Evolutionary conservation across 805 yeast species (phyloP).

Genomic region (Metschnikowia noctiluminum): DNA sequence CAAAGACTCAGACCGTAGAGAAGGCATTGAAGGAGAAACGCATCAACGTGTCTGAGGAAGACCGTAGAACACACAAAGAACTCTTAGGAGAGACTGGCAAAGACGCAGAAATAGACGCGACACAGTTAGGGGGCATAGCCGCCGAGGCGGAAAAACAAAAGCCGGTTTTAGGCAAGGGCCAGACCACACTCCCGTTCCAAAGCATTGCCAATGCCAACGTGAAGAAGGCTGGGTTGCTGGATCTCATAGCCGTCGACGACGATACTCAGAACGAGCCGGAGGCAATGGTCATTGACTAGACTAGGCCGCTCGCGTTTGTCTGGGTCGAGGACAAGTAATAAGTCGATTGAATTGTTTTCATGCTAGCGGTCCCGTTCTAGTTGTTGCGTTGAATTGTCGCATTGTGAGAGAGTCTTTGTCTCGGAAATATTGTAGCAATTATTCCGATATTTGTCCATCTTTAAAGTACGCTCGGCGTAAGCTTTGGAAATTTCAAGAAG

Average conservation of each 20-base stretch:
- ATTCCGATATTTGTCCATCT: no score
- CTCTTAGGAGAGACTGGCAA: conserved; percentile 6
- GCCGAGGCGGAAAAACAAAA: background rate
- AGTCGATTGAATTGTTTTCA: no score
- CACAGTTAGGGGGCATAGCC: conserved; percentile 1
- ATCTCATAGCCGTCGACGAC: conserved; percentile 26
- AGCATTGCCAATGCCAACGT: conserved; percentile 10
- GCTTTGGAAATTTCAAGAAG: no score
- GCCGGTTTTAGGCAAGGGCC: conserved; percentile 26
- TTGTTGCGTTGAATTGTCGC: no score
- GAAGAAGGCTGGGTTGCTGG: conserved; percentile 34
- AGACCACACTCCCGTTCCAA: conserved; percentile 33
- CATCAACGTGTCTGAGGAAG: conserved; percentile 23
- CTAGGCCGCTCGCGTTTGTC: background rate
- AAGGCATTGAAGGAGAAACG: conserved; percentile 44
- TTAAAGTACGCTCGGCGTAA: no score
- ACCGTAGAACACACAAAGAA: conserved; percentile 7
- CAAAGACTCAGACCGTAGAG: conserved; percentile 52
- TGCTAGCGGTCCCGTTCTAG: no score
- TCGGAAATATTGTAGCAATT: no score
- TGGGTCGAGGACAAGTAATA: no score
- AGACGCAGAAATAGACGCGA: conserved; percentile 5
- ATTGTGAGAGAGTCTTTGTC: no score
- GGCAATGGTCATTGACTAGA: conserved; percentile 11
- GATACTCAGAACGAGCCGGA: conserved; percentile 9